Base-by-base conservation (phyloP, 2,329 filamentous ascomycete species). In the Penicillium sp. region DNA sequence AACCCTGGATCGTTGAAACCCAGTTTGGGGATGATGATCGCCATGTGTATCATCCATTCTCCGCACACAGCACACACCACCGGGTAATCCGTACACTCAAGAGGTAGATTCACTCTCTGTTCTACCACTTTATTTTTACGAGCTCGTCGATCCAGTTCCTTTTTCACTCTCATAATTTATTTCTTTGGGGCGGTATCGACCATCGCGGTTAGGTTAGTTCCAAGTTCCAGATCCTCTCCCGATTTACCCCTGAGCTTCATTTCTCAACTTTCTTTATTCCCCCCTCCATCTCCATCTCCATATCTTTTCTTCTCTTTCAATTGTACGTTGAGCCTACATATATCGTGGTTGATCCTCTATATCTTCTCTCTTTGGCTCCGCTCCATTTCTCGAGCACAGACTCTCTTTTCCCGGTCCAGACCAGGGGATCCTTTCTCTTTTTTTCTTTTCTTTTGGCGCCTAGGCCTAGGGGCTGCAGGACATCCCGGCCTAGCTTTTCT, bases 401-500 rank as follows among this genome's bases (percentile, higher is more conserved):
- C 53, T 20, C 18, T 52, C 31, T 34, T 34, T 34, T 42, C 37
- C 11, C 39, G 42, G 26, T 42, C 38, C 23, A 29, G 26, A 44
- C 49, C 39, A 47, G 45, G 47, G 49, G 39, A 45, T 48, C 44
- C 42, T 50, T 43, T 45, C 35, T 14, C 37, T 44, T 50, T 45
- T 14, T 40, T 47, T 52, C n/a, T 44, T 49, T n/a, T 8, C 10
- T 26, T 9, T 26, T 26, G 6, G 24, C 8, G 34, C 47, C 55
- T 47, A 44, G 50, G 47, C 54, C 54, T 58, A 42, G 40, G 50
- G 50, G 54, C 55, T 58, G 57, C 57, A 59, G 57, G 54, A 53
- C 56, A 58, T 51, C 55, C 55, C 51, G 50, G 50, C 48, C 44
- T 26, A 36, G 36, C 40, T 37, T 31, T 36, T 18, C 42, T 24